Percentiles rank a stretch among this genome's conserved stretches.
phyloP scores from a whole-genome alignment of 108 stramenopile species.

The Skeletonema tropicum region DNA sequence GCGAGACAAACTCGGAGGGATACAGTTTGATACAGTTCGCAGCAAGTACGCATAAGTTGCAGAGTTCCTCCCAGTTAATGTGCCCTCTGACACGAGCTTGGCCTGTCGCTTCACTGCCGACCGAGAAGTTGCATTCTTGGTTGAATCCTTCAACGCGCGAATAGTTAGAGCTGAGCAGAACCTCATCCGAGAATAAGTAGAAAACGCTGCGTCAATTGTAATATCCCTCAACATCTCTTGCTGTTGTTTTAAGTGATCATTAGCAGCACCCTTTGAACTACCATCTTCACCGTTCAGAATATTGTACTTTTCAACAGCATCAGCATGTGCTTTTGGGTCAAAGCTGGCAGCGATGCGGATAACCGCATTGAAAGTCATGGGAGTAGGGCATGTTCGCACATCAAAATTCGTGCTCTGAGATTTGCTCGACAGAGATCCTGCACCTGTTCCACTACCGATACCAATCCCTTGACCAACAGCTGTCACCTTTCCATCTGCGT shows the following conservation, averaged over 20 bases:
- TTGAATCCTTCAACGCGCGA: slow-evolving; percentile 25
- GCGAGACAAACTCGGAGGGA: slow-evolving; percentile 60
- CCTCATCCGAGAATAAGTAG: slow-evolving; percentile 48
- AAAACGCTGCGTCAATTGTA: slow-evolving; percentile 55
- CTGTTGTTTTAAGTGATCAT: slow-evolving; percentile 17
- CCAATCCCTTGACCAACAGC: slow-evolving; percentile 43
- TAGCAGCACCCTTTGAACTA: background rate
- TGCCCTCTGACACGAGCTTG: slow-evolving; percentile 30
- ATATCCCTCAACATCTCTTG: slow-evolving; percentile 58
- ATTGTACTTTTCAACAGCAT: slow-evolving; percentile 25
- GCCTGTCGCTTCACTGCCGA: slow-evolving; percentile 36
- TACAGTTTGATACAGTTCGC: slow-evolving; percentile 52
- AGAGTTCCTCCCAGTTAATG: slow-evolving; percentile 59
- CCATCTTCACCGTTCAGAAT: slow-evolving; percentile 22
- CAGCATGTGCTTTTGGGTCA: slow-evolving; percentile 39
- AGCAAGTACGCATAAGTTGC: slow-evolving; percentile 65
- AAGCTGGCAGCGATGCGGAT: slow-evolving; percentile 61
- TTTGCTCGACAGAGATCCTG: slow-evolving; percentile 34
- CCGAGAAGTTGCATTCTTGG: slow-evolving; percentile 45
- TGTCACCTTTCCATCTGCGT: slow-evolving; percentile 9
- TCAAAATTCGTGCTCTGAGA: slow-evolving; percentile 34
- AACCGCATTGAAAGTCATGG: slow-evolving; percentile 73
- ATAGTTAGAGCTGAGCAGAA: slow-evolving; percentile 41
- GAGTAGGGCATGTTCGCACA: slow-evolving; percentile 57
- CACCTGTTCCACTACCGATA: slow-evolving; percentile 41